Conservation (phyloP, 129 eudicot genomes). For the Pulicaria dysenterica region DNA sequence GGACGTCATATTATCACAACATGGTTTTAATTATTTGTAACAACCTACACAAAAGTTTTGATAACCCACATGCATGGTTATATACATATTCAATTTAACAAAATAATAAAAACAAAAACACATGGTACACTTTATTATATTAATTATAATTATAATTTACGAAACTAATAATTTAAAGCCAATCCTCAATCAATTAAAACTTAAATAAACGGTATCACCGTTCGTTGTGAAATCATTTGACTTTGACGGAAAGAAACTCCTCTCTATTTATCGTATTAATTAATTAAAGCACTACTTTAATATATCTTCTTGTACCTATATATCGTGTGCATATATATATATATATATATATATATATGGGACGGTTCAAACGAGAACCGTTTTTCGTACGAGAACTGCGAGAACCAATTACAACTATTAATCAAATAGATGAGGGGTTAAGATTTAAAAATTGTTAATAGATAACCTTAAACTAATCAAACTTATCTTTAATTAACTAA, state of each 20-base stretch:
- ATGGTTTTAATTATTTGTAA: neutral
- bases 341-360: too few relatives aligned
- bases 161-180: neutral
- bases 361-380: too few relatives aligned
- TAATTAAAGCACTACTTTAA: neutral
- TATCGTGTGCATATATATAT: too few relatives aligned
- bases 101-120: conserved; percentile 10
- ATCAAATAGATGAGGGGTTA: too few relatives aligned
- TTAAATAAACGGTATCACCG: neutral
- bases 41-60: conserved; percentile 1
- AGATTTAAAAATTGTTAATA: too few relatives aligned
- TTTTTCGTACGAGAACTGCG: too few relatives aligned
- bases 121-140: conserved; percentile 22
- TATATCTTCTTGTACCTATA: neutral
- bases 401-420: too few relatives aligned
- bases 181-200: neutral
- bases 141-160: neutral
- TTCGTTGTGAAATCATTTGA: conserved; percentile 7
- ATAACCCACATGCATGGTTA: conserved; percentile 26
- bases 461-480: too few relatives aligned
- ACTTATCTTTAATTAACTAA: too few relatives aligned
- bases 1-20: too few relatives aligned
- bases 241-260: too few relatives aligned
- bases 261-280: too few relatives aligned
- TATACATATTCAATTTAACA: neutral